Conservation (phyloP, 768 basidiomycete species). For the Phaeotremella skinneri region DNA sequence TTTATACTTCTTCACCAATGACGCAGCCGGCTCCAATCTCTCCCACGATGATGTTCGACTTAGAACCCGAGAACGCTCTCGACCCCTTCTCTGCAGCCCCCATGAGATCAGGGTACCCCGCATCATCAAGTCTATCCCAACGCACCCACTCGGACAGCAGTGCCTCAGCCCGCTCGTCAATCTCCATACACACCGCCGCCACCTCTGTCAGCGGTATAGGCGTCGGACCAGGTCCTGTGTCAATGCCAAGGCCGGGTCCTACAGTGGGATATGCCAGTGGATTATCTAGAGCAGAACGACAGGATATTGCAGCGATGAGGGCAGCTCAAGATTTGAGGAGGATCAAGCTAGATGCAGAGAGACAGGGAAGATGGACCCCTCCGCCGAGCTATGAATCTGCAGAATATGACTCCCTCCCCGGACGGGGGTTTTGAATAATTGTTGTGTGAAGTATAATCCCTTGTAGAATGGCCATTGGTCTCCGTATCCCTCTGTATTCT, state of each 20-base stretch:
- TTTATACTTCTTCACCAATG: background rate
- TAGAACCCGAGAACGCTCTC: background rate
- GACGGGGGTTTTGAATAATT: too few species aligned
- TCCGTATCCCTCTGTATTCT: too few species aligned
- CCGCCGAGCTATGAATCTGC: constrained; percentile 1
- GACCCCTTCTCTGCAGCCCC: background rate
- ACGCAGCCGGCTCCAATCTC: background rate
- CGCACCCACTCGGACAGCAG: background rate
- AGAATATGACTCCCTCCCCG: too few species aligned
- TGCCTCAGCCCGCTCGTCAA: too few species aligned
- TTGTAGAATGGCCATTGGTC: constrained; percentile 1
- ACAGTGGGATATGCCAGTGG: too few species aligned
- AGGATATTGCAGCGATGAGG: background rate
- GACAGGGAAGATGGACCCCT: background rate
- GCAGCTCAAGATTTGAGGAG: background rate
- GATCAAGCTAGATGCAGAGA: background rate
- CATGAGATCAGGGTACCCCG: background rate
- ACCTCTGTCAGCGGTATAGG: too few species aligned
- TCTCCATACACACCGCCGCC: too few species aligned
- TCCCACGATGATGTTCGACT: background rate
- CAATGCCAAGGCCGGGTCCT: too few species aligned
- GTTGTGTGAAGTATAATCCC: background rate
- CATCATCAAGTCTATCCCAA: background rate
- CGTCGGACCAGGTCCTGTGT: too few species aligned
- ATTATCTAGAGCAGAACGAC: background rate